Conservation (phyloP, 441 rosid genomes). For the Isatis lusitanica region DNA sequence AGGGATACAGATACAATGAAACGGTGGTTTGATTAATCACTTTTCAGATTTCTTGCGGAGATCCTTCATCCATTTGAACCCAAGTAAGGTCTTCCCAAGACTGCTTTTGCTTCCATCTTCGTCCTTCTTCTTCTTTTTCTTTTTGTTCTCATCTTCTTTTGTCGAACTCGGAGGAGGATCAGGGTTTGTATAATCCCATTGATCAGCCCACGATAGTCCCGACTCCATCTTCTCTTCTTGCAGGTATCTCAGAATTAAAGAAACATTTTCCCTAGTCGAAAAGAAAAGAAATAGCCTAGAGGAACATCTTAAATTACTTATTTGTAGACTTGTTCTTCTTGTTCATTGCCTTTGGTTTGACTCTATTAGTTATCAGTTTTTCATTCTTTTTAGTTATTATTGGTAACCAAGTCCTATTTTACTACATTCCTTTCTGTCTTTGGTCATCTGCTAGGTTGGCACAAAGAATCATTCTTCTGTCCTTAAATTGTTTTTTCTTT, state of each 20-base stretch:
- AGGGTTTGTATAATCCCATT: constrained; percentile 58
- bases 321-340: constrained; percentile 6
- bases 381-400: background rate
- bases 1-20: background rate
- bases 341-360: background rate
- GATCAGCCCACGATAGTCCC: constrained; percentile 79
- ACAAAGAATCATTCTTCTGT: background rate
- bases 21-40: background rate
- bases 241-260: constrained; percentile 2
- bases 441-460: constrained; percentile 21
- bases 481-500: background rate
- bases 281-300: background rate
- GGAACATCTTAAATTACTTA: background rate
- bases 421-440: constrained; percentile 8
- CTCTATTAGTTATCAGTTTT: constrained; percentile 8
- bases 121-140: constrained; percentile 25
- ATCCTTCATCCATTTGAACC: constrained; percentile 69
- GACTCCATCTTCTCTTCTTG: constrained; percentile 48
- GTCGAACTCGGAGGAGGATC: constrained; percentile 45
- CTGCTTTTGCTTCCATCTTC: constrained; percentile 41
- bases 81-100: constrained; percentile 43
- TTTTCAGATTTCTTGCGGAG: constrained; percentile 55
- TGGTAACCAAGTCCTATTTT: constrained; percentile 24
- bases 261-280: background rate
- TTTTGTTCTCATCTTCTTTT: constrained; percentile 23